Evolutionary conservation across 306 rosid species (phyloP).

Genomic region (Chamaecrista fasciculata): DNA sequence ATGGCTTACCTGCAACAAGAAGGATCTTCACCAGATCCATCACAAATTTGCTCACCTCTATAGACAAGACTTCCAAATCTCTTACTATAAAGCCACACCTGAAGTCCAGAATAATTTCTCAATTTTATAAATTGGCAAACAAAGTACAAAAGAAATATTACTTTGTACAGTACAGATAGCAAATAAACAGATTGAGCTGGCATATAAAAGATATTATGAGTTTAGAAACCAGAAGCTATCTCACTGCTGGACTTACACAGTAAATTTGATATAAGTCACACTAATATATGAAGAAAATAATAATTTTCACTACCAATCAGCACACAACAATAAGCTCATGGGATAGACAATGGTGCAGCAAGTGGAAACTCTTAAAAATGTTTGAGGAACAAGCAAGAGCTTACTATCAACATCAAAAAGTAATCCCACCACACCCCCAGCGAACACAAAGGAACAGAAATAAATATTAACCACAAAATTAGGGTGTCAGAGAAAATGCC

Average conservation of each 20-base stretch:
- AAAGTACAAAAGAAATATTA: too few relatives aligned
- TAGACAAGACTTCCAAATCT: constrained; percentile 73
- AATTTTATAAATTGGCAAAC: constrained; percentile 24
- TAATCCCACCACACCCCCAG: too few relatives aligned
- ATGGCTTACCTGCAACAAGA: constrained; percentile 77
- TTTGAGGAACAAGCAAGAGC: background rate
- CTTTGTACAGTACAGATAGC: constrained; percentile 6
- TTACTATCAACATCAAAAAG: background rate
- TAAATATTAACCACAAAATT: background rate
- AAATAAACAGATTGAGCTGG: background rate
- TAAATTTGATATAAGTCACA: constrained; percentile 16
- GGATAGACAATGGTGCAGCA: background rate
- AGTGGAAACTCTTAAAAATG: background rate
- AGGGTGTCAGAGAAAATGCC: background rate
- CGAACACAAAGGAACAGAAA: background rate
- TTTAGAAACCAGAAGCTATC: background rate
- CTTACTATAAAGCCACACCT: constrained; percentile 89
- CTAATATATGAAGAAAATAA: constrained; percentile 2
- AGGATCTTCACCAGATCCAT: constrained; percentile 90
- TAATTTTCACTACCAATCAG: background rate
- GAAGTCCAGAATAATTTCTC: constrained; percentile 31
- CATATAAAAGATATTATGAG: background rate
- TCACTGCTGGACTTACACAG: too few relatives aligned
- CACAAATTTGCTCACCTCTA: constrained; percentile 71
- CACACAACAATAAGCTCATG: background rate